phyloP scores from a whole-genome alignment of 768 basidiomycete species.

The Russula dissimulans region DNA sequence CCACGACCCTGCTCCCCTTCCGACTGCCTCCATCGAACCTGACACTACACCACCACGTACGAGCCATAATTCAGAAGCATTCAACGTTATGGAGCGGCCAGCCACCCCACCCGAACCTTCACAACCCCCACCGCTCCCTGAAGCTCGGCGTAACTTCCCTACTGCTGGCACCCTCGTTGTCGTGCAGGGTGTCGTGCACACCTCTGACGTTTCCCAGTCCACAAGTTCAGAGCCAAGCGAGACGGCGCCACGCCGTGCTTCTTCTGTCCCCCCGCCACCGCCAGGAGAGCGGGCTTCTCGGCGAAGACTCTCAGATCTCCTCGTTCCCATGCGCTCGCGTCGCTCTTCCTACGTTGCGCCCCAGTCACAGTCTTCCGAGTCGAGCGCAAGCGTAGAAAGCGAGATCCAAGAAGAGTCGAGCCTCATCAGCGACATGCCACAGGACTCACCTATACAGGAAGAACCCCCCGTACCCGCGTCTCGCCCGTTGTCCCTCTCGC shows the following conservation, averaged over 20 bases:
- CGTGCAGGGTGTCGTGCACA: conserved; percentile 77
- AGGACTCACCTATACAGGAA: neutral
- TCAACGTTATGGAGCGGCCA: conserved; percentile 15
- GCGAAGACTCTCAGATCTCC: conserved; percentile 10
- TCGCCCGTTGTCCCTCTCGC: conserved; percentile 37
- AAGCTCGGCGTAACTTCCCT: conserved; percentile 43
- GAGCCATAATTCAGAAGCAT: conserved; percentile 1
- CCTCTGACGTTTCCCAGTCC: conserved; percentile 47
- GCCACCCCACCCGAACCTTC: conserved; percentile 18
- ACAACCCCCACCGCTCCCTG: conserved; percentile 22
- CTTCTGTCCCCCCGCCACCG: conserved; percentile 1
- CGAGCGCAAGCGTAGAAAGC: neutral
- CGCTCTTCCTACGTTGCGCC: conserved; percentile 18
- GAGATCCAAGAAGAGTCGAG: conserved; percentile 4
- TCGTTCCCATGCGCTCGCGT: conserved; percentile 16
- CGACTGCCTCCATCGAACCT: neutral
- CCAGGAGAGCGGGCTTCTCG: conserved; percentile 4
- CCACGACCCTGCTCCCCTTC: conserved; percentile 8
- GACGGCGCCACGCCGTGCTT: neutral
- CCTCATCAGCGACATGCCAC: neutral
- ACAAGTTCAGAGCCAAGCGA: conserved; percentile 11
- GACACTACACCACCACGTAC: neutral
- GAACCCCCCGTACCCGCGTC: conserved; percentile 9
- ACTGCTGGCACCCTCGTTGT: conserved; percentile 73
- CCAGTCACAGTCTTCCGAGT: conserved; percentile 8